Percentiles rank a stretch among this genome's conserved stretches.
Evolutionary conservation across 2,329 filamentous ascomycete species (phyloP).

Genomic region (Aspergillus sp.): DNA sequence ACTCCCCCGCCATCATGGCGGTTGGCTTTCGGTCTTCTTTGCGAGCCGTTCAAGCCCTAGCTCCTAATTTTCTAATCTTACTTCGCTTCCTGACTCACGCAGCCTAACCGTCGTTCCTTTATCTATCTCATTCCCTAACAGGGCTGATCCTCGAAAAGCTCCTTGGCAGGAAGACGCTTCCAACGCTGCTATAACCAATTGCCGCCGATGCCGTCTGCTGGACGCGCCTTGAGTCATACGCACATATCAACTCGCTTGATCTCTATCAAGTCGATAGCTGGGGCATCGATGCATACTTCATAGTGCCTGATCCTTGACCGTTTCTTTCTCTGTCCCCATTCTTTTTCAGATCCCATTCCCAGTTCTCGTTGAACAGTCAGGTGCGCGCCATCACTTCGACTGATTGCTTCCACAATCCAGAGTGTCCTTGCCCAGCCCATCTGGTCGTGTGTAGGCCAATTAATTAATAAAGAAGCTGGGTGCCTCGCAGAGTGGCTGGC

Average conservation of each 20-base stretch:
- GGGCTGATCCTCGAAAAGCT: neutral
- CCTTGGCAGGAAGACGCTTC: neutral
- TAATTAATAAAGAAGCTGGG: neutral
- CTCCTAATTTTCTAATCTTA: neutral
- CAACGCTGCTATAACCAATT: neutral
- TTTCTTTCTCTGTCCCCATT: neutral
- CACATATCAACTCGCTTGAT: neutral
- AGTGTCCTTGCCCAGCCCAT: neutral
- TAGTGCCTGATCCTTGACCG: neutral
- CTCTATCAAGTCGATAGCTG: neutral
- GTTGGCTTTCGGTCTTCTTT: neutral
- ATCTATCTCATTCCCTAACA: neutral
- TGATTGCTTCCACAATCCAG: neutral
- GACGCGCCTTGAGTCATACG: neutral
- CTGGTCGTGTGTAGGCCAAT: neutral
- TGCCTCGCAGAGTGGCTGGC: neutral
- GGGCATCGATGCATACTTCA: neutral
- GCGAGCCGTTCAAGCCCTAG: neutral
- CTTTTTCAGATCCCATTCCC: neutral
- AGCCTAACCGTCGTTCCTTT: neutral
- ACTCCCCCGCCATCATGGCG: neutral
- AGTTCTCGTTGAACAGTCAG: neutral
- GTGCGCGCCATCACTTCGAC: neutral
- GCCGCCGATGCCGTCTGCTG: neutral
- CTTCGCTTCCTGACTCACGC: neutral